phyloP scores from a whole-genome alignment of 495 filamentous ascomycete genomes.

The Neurospora sp. region DNA sequence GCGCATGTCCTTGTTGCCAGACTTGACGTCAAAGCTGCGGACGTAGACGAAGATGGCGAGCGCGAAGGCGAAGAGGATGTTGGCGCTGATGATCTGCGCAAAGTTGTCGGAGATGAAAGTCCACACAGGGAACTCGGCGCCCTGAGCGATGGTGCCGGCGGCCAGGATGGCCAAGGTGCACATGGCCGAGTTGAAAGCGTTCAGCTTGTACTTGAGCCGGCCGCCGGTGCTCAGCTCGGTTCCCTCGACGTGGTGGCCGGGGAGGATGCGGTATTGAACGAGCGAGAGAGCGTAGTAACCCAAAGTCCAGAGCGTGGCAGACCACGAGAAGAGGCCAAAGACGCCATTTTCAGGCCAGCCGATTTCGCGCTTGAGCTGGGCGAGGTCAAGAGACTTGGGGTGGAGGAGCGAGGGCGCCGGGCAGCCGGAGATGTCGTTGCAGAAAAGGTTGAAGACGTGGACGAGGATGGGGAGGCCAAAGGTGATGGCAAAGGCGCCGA shows the following conservation, averaged over 20 bases:
- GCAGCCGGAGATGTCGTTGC: constrained; percentile 88
- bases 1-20: constrained; percentile 56
- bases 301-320: constrained; percentile 55
- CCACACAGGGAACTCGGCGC: constrained; percentile 79
- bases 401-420: constrained; percentile 76
- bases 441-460: constrained; percentile 70
- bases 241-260: constrained; percentile 63
- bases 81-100: constrained; percentile 71
- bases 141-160: constrained; percentile 64
- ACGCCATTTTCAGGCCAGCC: constrained; percentile 68
- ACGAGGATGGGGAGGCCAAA: constrained; percentile 67
- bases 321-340: constrained; percentile 48
- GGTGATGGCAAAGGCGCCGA: constrained; percentile 63
- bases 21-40: constrained; percentile 68
- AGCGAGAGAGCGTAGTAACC: constrained; percentile 75
- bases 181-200: constrained; percentile 72
- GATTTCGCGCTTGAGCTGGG: constrained; percentile 62
- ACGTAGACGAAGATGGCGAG: constrained; percentile 71
- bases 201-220: constrained; percentile 79
- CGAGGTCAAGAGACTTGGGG: constrained; percentile 60
- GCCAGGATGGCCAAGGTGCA: constrained; percentile 56
- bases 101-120: constrained; percentile 90
- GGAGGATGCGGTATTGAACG: constrained; percentile 65
- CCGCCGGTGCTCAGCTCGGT: constrained; percentile 60
- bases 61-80: constrained; percentile 60